These are phyloP conservation scores for Anisodus acutangulus DNA, from an alignment of 257 asterid species.

Conservation along the genomic window DNA sequence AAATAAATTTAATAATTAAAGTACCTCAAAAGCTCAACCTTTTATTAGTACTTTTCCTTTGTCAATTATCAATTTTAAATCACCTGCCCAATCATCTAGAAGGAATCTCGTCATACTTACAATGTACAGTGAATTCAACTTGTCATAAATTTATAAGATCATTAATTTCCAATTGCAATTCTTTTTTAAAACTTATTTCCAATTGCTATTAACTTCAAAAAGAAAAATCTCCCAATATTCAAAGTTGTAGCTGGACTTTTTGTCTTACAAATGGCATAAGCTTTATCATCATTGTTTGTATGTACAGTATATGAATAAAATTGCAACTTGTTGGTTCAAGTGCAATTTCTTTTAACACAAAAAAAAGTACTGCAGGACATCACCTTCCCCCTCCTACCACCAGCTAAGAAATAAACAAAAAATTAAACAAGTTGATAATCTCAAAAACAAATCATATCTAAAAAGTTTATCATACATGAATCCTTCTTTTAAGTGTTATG, in stretches of 20 bases:
- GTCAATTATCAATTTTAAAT: not conserved
- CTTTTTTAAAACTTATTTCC: no score
- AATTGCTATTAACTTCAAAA: constrained; percentile 3
- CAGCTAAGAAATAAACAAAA: no score
- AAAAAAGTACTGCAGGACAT: not conserved
- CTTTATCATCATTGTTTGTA: constrained; percentile 17
- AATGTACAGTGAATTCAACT: constrained; percentile 32
- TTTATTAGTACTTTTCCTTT: not conserved
- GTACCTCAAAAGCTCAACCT: not conserved
- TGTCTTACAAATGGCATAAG: not conserved
- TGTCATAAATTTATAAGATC: not conserved
- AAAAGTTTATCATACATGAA: not conserved
- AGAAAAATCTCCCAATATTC: not conserved
- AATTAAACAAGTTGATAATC: not conserved
- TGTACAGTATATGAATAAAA: constrained; percentile 22
- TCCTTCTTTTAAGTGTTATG: no score
- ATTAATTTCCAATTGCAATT: constrained; percentile 17
- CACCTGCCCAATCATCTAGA: constrained; percentile 19
- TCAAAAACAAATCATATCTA: not conserved
- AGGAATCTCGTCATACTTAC: constrained; percentile 36
- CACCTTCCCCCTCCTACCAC: not conserved
- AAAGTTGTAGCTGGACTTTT: constrained; percentile 21
- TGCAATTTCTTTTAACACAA: constrained; percentile 25
- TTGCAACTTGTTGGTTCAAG: constrained; percentile 6
- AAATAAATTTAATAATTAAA: not conserved